A percentile compares a stretch with the other conserved stretches of the same genome.
Evolutionary conservation across 2,329 filamentous ascomycete species (phyloP).

Genomic region (Gyromitra esculenta): DNA sequence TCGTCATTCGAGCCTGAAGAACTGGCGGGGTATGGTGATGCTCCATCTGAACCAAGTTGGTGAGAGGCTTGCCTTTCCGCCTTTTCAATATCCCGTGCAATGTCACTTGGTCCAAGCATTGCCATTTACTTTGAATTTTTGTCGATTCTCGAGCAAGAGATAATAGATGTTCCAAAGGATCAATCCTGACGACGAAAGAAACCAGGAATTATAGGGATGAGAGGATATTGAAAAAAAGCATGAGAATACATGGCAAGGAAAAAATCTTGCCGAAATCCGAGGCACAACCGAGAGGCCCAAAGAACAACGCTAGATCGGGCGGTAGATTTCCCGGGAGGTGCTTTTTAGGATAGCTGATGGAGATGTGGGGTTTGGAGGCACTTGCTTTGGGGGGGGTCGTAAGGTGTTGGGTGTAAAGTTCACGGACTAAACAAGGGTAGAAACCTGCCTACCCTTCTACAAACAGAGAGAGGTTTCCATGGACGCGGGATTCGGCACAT

Average conservation of each 20-base stretch:
- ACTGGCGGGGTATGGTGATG: constrained; percentile 1
- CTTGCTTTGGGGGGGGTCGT: background rate
- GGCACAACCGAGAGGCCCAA: background rate
- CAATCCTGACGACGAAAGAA: background rate
- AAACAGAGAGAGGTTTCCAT: constrained; percentile 2
- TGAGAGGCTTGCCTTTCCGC: constrained; percentile 37
- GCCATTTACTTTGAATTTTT: background rate
- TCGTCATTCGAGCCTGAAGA: constrained; percentile 23
- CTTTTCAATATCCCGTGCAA: constrained; percentile 32
- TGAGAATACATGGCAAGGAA: constrained; percentile 7
- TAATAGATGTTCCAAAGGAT: background rate
- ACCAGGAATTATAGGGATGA: constrained; percentile 1
- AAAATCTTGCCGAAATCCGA: constrained; percentile 23
- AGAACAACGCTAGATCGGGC: constrained; percentile 10
- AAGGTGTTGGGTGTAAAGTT: background rate
- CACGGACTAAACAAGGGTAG: constrained; percentile 6
- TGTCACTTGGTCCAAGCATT: constrained; percentile 22
- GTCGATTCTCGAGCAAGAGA: background rate
- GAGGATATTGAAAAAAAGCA: background rate
- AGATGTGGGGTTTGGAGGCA: constrained; percentile 17
- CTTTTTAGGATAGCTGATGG: background rate
- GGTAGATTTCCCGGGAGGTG: constrained; percentile 14
- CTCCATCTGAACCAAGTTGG: constrained; percentile 3
- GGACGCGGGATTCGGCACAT: constrained; percentile 31
- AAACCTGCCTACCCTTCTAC: background rate